Conservation (phyloP, 2,329 filamentous ascomycete genomes). For the Atkinsonella texensis region DNA sequence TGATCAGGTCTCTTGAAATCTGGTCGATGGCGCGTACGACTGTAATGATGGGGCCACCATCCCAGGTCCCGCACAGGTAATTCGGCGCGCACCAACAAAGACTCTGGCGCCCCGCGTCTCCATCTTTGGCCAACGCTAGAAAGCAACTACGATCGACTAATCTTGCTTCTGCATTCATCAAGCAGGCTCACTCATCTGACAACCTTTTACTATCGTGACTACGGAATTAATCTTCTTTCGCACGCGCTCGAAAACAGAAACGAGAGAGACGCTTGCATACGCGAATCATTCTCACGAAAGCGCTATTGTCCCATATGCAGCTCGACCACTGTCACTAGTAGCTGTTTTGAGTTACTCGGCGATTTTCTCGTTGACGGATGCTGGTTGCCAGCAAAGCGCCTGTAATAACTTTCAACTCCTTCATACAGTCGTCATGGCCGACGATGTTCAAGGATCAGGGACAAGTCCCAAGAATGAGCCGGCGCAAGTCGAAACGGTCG, state of each 20-base stretch:
- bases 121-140: neutral
- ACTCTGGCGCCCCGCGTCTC: neutral
- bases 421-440: constrained; percentile 25
- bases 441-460: constrained; percentile 28
- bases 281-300: neutral
- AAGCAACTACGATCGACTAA: neutral
- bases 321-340: neutral
- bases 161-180: neutral
- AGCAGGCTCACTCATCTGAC: neutral
- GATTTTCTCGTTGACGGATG: neutral
- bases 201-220: neutral
- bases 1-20: neutral
- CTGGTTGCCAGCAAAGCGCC: neutral
- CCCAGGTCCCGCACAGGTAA: neutral
- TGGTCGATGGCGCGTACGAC: neutral
- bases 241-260: neutral
- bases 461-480: constrained; percentile 27
- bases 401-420: neutral
- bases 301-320: neutral
- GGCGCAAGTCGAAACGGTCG: constrained; percentile 26
- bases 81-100: neutral
- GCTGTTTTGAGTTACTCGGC: neutral
- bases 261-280: neutral
- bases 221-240: neutral
- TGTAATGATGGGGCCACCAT: neutral